Evolutionary conservation across 2,329 filamentous ascomycete genomes (phyloP).

Genomic region (Fusarium vanettenii): DNA sequence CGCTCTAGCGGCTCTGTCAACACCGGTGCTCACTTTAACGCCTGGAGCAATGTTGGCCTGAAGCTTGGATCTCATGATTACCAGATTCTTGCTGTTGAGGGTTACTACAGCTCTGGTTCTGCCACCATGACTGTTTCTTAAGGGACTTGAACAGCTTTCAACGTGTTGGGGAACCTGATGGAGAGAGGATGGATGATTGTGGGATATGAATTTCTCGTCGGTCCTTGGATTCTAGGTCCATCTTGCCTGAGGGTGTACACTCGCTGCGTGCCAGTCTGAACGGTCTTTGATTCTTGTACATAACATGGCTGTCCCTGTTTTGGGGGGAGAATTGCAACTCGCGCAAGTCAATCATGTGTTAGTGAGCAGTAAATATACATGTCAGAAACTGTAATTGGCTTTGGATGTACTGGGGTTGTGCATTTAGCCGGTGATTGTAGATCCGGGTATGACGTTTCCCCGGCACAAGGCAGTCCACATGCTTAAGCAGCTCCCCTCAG

Average conservation of each 20-base stretch:
- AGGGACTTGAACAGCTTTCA: neutral
- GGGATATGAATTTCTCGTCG: neutral
- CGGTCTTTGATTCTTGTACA: neutral
- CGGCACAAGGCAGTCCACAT: neutral
- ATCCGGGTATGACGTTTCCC: neutral
- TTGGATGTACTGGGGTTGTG: neutral
- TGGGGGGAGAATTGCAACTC: neutral
- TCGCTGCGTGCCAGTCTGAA: neutral
- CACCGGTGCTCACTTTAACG: conserved; percentile 62
- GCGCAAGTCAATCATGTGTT: neutral
- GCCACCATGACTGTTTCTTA: conserved; percentile 58
- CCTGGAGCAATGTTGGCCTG: conserved; percentile 62
- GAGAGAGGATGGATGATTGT: neutral
- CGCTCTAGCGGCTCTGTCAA: conserved; percentile 62
- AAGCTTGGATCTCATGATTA: conserved; percentile 62
- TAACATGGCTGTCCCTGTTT: neutral
- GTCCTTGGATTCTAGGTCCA: neutral
- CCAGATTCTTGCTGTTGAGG: conserved; percentile 66
- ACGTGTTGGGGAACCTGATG: neutral
- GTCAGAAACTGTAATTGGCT: neutral
- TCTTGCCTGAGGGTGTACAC: neutral
- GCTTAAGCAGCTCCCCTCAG: neutral
- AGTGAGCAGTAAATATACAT: neutral
- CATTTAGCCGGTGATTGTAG: neutral
- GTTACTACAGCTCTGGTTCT: conserved; percentile 61